A percentile compares a stretch with the other conserved stretches of the same genome.
Conservation (phyloP, 179 eudicot genomes). For the Gypsophila paniculata region DNA sequence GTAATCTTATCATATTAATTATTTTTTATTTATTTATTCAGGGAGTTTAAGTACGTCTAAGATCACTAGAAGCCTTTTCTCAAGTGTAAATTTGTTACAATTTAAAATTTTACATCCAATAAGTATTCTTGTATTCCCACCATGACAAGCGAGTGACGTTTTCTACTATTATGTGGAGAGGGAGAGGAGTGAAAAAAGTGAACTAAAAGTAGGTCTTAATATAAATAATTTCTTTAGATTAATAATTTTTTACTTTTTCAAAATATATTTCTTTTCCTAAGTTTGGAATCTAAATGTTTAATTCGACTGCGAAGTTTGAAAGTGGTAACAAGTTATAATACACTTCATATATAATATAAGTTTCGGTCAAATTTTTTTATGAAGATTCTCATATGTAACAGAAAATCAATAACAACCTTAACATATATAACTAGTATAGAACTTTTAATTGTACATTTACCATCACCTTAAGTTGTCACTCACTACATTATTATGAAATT, state of each 20-base stretch:
- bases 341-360: too few relatives aligned
- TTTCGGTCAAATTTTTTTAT: too few relatives aligned
- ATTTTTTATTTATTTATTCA: not conserved
- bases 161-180: conserved; percentile 6
- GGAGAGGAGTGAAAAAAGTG: conserved; percentile 1
- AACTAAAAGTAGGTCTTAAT: not conserved
- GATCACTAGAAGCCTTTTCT: conserved; percentile 2
- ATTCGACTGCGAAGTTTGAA: too few relatives aligned
- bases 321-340: too few relatives aligned
- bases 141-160: conserved; percentile 15
- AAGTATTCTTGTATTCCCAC: not conserved
- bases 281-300: too few relatives aligned
- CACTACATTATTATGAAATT: too few relatives aligned
- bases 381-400: too few relatives aligned
- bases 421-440: too few relatives aligned
- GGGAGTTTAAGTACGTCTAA: not conserved
- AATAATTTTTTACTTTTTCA: not conserved
- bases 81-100: conserved; percentile 14
- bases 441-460: too few relatives aligned
- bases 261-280: too few relatives aligned
- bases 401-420: too few relatives aligned
- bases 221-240: not conserved
- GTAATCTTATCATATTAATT: not conserved
- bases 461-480: too few relatives aligned
- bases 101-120: conserved; percentile 7